These are phyloP conservation scores for Orbilia oligospora DNA, from an alignment of 2,329 filamentous ascomycete genomes.

Conservation along the genomic window DNA sequence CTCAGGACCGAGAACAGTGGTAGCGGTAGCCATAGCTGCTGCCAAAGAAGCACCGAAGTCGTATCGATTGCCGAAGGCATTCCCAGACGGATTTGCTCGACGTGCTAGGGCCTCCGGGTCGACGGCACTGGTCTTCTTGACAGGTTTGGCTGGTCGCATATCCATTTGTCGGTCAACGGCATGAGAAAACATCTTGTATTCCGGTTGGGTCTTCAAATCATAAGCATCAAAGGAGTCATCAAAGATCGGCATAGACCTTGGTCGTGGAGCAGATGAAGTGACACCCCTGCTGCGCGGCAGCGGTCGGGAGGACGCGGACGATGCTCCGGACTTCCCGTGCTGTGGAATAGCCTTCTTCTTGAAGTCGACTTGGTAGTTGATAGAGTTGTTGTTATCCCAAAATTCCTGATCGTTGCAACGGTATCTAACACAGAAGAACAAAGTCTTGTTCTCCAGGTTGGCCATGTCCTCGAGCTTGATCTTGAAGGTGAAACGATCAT, in stretches of 20 bases:
- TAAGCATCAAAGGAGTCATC: slow-evolving; percentile 70
- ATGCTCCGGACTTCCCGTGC: slow-evolving; percentile 67
- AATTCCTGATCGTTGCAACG: slow-evolving; percentile 84
- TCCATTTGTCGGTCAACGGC: slow-evolving; percentile 50
- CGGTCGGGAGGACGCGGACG: slow-evolving; percentile 71
- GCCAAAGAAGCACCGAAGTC: slow-evolving; percentile 94
- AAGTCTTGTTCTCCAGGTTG: slow-evolving; percentile 90
- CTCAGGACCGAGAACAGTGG: slow-evolving; percentile 75
- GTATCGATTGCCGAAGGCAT: slow-evolving; percentile 91
- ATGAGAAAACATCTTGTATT: slow-evolving; percentile 57
- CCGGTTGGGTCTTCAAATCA: slow-evolving; percentile 66
- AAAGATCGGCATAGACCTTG: slow-evolving; percentile 70
- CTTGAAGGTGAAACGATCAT: slow-evolving; percentile 92
- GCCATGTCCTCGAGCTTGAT: slow-evolving; percentile 93
- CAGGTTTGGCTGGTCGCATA: slow-evolving; percentile 49
- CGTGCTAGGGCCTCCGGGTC: slow-evolving; percentile 61
- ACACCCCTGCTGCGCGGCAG: slow-evolving; percentile 77
- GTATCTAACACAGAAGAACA: slow-evolving; percentile 93
- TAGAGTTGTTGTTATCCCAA: slow-evolving; percentile 92
- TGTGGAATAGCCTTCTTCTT: slow-evolving; percentile 79
- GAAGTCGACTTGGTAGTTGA: slow-evolving; percentile 97
- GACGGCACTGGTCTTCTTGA: slow-evolving; percentile 55
- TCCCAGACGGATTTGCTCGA: slow-evolving; percentile 70
- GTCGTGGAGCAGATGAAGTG: slow-evolving; percentile 72
- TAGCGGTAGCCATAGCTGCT: slow-evolving; percentile 83